A percentile compares a stretch with the other conserved stretches of the same genome.
Conservation (phyloP, 306 rosid genomes). For the Malus sylvestris region DNA sequence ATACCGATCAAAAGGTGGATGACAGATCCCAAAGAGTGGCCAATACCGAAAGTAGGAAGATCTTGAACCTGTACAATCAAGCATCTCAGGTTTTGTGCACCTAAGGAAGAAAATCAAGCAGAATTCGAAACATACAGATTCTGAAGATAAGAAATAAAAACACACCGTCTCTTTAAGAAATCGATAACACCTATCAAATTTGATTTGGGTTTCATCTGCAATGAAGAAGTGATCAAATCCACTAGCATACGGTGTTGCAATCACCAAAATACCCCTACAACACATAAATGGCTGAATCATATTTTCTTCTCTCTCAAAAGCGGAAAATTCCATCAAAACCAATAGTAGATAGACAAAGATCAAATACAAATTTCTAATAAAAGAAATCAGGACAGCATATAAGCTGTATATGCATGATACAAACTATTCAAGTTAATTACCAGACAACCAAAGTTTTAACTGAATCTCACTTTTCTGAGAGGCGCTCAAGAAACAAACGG, state of each 20-base stretch:
- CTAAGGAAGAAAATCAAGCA: not conserved
- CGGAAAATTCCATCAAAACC: constrained; percentile 2
- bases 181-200: constrained; percentile 84
- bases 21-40: constrained; percentile 95
- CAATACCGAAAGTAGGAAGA: constrained; percentile 87
- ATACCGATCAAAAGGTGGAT: constrained; percentile 96
- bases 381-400: not conserved
- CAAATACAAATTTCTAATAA: not conserved
- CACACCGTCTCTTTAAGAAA: constrained; percentile 57
- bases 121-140: constrained; percentile 6
- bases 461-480: constrained; percentile 62
- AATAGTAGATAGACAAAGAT: not conserved
- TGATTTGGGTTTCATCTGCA: constrained; percentile 94
- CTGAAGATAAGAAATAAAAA: constrained; percentile 13
- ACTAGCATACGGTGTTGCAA: constrained; percentile 97
- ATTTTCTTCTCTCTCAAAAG: constrained; percentile 9
- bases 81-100: constrained; percentile 9
- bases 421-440: not conserved
- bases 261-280: constrained; percentile 72
- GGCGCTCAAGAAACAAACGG: constrained; percentile 87
- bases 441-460: not conserved
- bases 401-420: not conserved
- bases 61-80: constrained; percentile 62
- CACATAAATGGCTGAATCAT: constrained; percentile 7
- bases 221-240: constrained; percentile 96